Base-by-base conservation (phyloP, 257 asterid species). In the Solanum paucissectum region DNA sequence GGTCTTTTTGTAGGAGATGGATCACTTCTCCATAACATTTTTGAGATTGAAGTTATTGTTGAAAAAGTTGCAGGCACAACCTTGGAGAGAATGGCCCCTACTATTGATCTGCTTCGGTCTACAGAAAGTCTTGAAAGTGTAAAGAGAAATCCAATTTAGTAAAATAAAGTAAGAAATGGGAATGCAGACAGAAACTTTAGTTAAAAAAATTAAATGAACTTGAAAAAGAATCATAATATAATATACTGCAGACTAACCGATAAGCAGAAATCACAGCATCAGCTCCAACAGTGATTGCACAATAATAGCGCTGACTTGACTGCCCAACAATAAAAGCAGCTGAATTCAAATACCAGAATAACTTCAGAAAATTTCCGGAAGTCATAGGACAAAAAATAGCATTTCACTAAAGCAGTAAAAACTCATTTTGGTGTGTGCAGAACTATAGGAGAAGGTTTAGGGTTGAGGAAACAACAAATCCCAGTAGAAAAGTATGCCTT, bases 11-110 rank as follows among this genome's bases (percentile, higher is more conserved):
- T 40, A 16, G 90, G 89, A 42, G 76, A 81, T 44, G 86, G 91
- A 81, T 95, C 97, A 89, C 97, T 94, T 88, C 98, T 95, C 99
- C 98, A 97, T 85, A 96, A 89, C 93, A 95, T 90, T 93, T 93
- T 95, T 8, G 98, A 92, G 88, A 96, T 90, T 44, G 99, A 96
- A 87, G 98, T 91, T 91, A 97, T 95, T 4, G 99, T 96, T 66
- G 99, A 97, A 93, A 96, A 95, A 81, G 99, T 90, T 73, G 95
- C 96, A 88, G 99, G 99, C 69, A 97, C 98, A 91, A 96, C 99
- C 94, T 94, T 95, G 44, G 99, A 96, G 90, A 97, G 93, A 90
- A 96, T 95, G 79, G 98, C 99, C 86, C 99, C 99, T 87, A 96
- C 98, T 62, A 97, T 88, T 82, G 99, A 97, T 91, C 98, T 93